These are phyloP conservation scores for Chimonanthus salicifolius DNA, from an alignment of 164 flowering plant species.

Conservation along the genomic window DNA sequence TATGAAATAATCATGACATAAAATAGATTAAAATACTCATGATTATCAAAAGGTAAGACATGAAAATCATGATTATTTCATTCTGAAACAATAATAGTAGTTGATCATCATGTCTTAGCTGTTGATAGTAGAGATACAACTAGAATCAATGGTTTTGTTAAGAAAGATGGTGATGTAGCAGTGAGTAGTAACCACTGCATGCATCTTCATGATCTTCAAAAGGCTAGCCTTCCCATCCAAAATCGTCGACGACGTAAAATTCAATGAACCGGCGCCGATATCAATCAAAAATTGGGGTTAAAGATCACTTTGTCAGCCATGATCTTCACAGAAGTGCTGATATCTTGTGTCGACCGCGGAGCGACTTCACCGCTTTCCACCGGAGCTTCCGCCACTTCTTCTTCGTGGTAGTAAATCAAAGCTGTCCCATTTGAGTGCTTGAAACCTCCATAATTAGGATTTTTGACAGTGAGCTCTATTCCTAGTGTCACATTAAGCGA, in stretches of 20 bases:
- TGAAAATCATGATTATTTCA: not conserved
- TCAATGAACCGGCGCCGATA: conserved; percentile 19
- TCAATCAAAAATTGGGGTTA: conserved; percentile 20
- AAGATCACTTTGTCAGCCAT: conserved; percentile 18
- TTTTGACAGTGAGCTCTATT: conserved; percentile 19
- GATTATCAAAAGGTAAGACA: no score
- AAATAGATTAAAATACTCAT: no score
- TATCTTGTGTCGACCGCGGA: conserved; percentile 19
- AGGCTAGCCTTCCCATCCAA: conserved; percentile 30
- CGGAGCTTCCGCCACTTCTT: conserved; percentile 27
- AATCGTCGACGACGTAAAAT: conserved; percentile 26
- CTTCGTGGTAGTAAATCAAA: conserved; percentile 25
- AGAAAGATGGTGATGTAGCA: conserved; percentile 30
- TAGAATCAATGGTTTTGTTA: conserved; percentile 7
- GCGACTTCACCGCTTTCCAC: conserved; percentile 21
- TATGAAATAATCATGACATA: no score
- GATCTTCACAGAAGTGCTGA: conserved; percentile 23
- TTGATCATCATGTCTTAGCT: conserved; percentile 14
- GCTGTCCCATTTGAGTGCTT: conserved; percentile 21
- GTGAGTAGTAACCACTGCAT: conserved; percentile 19
- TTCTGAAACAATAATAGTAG: not conserved
- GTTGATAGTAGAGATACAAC: conserved; percentile 15
- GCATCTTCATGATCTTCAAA: conserved; percentile 24
- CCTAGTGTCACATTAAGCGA: conserved; percentile 28
- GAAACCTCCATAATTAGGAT: conserved; percentile 41